Conservation (phyloP, 2,329 filamentous ascomycete species). For the Ceratocystis variospora region DNA sequence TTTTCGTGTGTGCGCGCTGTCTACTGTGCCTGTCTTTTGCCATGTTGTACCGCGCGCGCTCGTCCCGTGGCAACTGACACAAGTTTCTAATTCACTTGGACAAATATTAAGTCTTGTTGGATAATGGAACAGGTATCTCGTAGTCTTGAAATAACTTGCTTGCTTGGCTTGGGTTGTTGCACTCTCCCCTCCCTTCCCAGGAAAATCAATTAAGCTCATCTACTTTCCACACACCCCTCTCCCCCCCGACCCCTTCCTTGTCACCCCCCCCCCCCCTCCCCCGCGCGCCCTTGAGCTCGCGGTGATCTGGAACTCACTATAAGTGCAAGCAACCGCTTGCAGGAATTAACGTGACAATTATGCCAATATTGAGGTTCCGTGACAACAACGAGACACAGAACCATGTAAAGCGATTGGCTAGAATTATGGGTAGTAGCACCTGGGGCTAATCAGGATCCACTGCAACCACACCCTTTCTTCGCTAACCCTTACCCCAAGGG, state of each 20-base stretch:
- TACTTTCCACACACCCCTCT: neutral
- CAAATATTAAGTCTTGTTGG: too few species aligned
- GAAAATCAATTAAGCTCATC: neutral
- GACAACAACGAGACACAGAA: neutral
- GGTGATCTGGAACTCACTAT: neutral
- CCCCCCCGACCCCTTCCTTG: neutral
- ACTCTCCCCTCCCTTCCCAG: neutral
- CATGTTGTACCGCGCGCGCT: too few species aligned
- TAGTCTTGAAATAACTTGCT: neutral
- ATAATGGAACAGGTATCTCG: too few species aligned
- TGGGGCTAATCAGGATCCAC: neutral
- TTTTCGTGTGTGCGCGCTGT: too few species aligned
- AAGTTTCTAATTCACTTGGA: too few species aligned
- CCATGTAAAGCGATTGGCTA: conserved; percentile 12
- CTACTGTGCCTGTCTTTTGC: too few species aligned
- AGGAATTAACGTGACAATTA: neutral
- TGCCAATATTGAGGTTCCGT: neutral
- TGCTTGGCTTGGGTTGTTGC: neutral
- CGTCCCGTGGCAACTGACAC: too few species aligned
- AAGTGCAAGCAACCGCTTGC: neutral
- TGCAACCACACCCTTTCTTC: neutral
- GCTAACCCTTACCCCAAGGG: neutral
- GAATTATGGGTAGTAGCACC: neutral
- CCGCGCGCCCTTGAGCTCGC: neutral
- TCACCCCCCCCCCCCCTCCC: neutral